phyloP scores from a whole-genome alignment of 2,329 filamentous ascomycete genomes.

The Verticillium longisporum region DNA sequence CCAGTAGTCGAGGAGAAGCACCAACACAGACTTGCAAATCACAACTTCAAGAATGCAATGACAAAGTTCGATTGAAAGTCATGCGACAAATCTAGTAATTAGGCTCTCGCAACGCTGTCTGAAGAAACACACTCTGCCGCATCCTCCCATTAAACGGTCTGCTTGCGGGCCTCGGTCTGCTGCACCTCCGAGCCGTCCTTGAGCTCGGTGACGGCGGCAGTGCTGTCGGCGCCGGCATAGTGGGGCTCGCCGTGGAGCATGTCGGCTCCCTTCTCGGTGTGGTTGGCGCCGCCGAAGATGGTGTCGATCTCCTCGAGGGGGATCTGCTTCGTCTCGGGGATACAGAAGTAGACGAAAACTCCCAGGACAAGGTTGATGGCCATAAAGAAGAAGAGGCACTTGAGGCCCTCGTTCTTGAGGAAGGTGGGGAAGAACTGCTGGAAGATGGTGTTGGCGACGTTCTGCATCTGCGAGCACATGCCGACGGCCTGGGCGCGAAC shows the following conservation, averaged over 20 bases:
- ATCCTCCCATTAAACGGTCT: background rate
- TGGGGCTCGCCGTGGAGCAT: constrained; percentile 22
- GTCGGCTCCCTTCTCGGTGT: constrained; percentile 45
- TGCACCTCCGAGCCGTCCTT: constrained; percentile 2
- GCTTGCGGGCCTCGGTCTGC: constrained; percentile 4
- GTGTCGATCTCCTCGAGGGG: constrained; percentile 49
- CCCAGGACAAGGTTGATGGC: constrained; percentile 40
- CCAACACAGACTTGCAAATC: no score
- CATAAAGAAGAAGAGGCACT: constrained; percentile 31
- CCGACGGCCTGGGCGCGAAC: constrained; percentile 63
- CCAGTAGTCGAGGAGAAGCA: no score
- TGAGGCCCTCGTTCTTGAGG: constrained; percentile 46
- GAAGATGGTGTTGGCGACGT: constrained; percentile 61
- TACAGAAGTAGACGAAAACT: constrained; percentile 40
- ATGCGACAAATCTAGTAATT: no score
- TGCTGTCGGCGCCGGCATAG: constrained; percentile 7
- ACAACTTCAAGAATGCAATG: no score
- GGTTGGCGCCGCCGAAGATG: constrained; percentile 49
- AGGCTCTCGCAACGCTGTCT: background rate
- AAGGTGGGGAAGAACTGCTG: constrained; percentile 67
- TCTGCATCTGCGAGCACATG: constrained; percentile 55
- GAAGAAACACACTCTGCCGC: background rate
- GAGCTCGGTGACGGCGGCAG: constrained; percentile 4
- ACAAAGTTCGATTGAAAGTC: no score
- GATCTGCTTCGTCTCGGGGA: constrained; percentile 44